Evolutionary conservation across 106 monocot species (phyloP), one percentile per base, ranked within the genome.

Genomic region (Xerophyta viscosa): DNA sequence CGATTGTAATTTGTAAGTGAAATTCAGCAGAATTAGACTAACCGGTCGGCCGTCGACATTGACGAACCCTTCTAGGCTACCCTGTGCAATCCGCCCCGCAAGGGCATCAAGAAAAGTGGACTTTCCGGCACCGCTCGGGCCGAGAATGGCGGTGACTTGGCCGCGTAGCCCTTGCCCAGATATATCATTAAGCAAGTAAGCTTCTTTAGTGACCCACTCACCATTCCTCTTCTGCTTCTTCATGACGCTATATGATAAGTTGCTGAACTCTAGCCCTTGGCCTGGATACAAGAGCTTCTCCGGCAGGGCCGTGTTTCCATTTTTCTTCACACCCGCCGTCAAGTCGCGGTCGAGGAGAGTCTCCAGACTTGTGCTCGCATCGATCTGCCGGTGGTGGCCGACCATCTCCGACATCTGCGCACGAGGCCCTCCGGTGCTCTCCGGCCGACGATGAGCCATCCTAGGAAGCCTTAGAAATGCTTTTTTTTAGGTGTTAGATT

Each of bases 151-250:
- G 20, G 70, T 76, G 42, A 76, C 65, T 15, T 76, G 69, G 4
- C 76, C 58, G 23, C 76, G 69, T 20, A 70, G 69, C 15, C 70
- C 76, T 27, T 76, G 65, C 2, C 76, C 76, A 41, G 70, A 70
- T 24, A 76, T 65, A 41, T 76, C 70, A 25, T 76, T 60, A 24
- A 76, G 76, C 0, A 76, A 70, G 30, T 28, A 76, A 2, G 42
- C 65, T 60, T 65, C 69, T 24, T 61, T 76, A 0, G 48, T 60
- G 42, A 65, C 19, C 70, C 50, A 54, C 8, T 48, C 70, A 0
- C 70, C 76, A 2, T 60, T 70, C 10, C 70, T 76, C 70, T 70
- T 70, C 46, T 70, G 70, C 59, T 65, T 64, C 70, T 76, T 76
- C 25, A 70, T 48, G 0, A 76, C 60, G 28, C 70, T 76, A 31